Evolutionary conservation across 2,329 filamentous ascomycete species (phyloP).

Genomic region (Colletotrichum cordylinicola): DNA sequence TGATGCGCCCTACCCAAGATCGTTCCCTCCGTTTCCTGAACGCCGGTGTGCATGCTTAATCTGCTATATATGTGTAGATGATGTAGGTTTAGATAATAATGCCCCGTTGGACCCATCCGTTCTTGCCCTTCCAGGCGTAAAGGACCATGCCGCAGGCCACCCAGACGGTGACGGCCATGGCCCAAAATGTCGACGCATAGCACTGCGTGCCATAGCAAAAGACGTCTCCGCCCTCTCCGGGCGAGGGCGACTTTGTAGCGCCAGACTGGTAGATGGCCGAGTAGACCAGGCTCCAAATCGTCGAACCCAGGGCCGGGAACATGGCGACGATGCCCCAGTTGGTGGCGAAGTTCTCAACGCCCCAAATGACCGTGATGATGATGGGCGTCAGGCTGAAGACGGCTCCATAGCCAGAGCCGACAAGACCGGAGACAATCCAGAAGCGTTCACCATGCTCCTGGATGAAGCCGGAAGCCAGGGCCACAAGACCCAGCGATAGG

Average conservation of each 20-base stretch:
- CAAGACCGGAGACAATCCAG: slow-evolving; percentile 81
- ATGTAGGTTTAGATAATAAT: slow-evolving; percentile 62
- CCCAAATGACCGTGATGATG: slow-evolving; percentile 97
- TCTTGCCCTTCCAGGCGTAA: slow-evolving; percentile 81
- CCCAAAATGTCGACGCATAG: slow-evolving; percentile 86
- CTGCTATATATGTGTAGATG: not conserved
- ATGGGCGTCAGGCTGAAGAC: slow-evolving; percentile 90
- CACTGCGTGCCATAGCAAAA: slow-evolving; percentile 85
- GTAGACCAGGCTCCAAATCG: slow-evolving; percentile 91
- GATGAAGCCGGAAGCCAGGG: slow-evolving; percentile 77
- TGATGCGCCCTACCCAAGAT: not conserved
- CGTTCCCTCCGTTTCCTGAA: not conserved
- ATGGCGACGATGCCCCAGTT: slow-evolving; percentile 97
- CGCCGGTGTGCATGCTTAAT: slow-evolving; percentile 6
- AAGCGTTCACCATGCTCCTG: slow-evolving; percentile 81
- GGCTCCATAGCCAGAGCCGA: slow-evolving; percentile 92
- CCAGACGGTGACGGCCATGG: slow-evolving; percentile 82
- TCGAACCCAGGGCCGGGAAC: slow-evolving; percentile 85
- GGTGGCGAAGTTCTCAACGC: slow-evolving; percentile 96
- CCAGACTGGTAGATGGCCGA: slow-evolving; percentile 78
- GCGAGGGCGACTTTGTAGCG: slow-evolving; percentile 48
- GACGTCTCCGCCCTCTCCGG: slow-evolving; percentile 47
- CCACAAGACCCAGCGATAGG: slow-evolving; percentile 76
- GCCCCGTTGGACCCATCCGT: slow-evolving; percentile 78
- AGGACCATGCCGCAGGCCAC: slow-evolving; percentile 74